These are phyloP conservation scores for Lichtheimia hyalospora DNA, from an alignment of 371 early-diverging fungal genomes.

Conservation along the genomic window DNA sequence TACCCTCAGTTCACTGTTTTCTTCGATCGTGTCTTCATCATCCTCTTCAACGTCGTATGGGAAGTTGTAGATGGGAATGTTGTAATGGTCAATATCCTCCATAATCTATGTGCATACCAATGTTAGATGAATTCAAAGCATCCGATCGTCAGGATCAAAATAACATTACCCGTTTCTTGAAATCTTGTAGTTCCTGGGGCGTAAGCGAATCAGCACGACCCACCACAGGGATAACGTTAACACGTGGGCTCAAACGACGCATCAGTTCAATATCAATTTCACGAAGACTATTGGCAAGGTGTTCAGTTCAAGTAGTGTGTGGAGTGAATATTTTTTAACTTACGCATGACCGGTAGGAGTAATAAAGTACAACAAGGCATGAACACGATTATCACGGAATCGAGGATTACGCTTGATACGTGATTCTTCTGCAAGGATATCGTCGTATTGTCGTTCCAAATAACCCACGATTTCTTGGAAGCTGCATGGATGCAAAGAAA, in stretches of 20 bases:
- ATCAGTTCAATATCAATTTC: slow-evolving; percentile 98
- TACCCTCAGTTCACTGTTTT: slow-evolving; percentile 89
- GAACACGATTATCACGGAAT: slow-evolving; percentile 96
- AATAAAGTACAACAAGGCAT: slow-evolving; percentile 97
- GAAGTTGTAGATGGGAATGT: slow-evolving; percentile 89
- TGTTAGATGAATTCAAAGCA: neutral
- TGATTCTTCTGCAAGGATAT: slow-evolving; percentile 93
- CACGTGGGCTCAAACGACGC: slow-evolving; percentile 88
- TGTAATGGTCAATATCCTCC: slow-evolving; percentile 91
- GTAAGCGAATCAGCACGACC: slow-evolving; percentile 81
- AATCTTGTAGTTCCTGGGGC: slow-evolving; percentile 70
- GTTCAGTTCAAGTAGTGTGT: neutral
- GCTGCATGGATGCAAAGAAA: slow-evolving; percentile 20
- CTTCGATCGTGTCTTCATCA: slow-evolving; percentile 93
- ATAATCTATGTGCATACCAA: slow-evolving; percentile 59
- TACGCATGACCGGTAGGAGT: slow-evolving; percentile 95
- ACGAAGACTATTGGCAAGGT: slow-evolving; percentile 62
- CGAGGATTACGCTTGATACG: slow-evolving; percentile 94
- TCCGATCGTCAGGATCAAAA: neutral
- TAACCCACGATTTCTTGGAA: slow-evolving; percentile 89
- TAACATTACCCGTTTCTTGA: slow-evolving; percentile 76
- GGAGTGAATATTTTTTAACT: neutral
- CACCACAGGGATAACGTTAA: slow-evolving; percentile 94
- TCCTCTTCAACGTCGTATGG: slow-evolving; percentile 78
- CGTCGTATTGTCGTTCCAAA: slow-evolving; percentile 94